These are phyloP conservation scores for Penicillium lagena DNA, from an alignment of 495 filamentous ascomycete species.

Conservation along the genomic window DNA sequence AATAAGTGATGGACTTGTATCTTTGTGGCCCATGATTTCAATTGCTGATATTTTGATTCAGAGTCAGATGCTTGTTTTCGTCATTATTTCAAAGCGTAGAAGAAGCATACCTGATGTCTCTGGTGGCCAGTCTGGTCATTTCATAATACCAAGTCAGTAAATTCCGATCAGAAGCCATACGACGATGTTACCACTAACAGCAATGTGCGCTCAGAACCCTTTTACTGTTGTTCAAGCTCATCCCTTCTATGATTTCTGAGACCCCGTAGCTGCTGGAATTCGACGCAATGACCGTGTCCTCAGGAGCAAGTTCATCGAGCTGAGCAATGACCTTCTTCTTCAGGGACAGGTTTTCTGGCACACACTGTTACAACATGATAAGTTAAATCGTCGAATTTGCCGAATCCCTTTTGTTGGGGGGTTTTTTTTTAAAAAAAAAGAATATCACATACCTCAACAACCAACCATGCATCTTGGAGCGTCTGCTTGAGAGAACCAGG, in stretches of 20 bases:
- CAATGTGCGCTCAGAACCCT: conserved; percentile 28
- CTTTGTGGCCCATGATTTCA: conserved; percentile 32
- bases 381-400: not conserved
- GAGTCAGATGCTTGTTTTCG: too few relatives aligned
- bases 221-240: conserved; percentile 15
- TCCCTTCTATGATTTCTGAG: conserved; percentile 23
- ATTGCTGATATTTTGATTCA: conserved; percentile 13
- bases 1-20: conserved; percentile 22
- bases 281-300: conserved; percentile 27
- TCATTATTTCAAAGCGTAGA: too few relatives aligned
- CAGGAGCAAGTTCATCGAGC: conserved; percentile 20
- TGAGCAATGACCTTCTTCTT: conserved; percentile 22
- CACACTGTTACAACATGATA: conserved; percentile 15
- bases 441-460: conserved; percentile 31
- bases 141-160: too few relatives aligned
- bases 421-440: too few relatives aligned
- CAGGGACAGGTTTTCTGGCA: conserved; percentile 23
- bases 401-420: too few relatives aligned
- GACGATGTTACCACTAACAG: conserved; percentile 17
- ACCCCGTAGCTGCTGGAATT: conserved; percentile 36
- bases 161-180: not conserved
- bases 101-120: conserved; percentile 25
- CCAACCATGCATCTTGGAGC: conserved; percentile 25
- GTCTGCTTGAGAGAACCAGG: conserved; percentile 5
- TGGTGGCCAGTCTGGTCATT: conserved; percentile 30